A percentile compares a stretch with the other conserved stretches of the same genome.
phyloP scores from a whole-genome alignment of 2,329 filamentous ascomycete species.

The Juglanconis oblonga region DNA sequence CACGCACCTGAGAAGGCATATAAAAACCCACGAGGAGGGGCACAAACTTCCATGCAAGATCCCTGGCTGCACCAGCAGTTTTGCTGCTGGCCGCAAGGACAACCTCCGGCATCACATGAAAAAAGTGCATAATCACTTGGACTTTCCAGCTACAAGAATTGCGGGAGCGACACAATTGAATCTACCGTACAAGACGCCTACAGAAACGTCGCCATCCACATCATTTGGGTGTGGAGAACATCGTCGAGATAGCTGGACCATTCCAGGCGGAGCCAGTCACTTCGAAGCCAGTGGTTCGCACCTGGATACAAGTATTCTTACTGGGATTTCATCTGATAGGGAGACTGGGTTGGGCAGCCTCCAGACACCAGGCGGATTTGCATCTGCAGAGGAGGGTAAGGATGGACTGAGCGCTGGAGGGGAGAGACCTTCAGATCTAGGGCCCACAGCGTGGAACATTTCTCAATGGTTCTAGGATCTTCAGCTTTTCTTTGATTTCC shows the following conservation, averaged over 20 bases:
- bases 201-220: too few species aligned
- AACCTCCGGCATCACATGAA: background rate
- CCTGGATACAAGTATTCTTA: background rate
- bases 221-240: too few species aligned
- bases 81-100: background rate
- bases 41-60: conserved; percentile 3
- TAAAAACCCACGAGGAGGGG: background rate
- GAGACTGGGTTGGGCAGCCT: background rate
- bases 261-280: too few species aligned
- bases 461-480: background rate
- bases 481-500: background rate
- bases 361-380: background rate
- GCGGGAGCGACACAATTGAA: too few species aligned
- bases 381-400: background rate
- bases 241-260: too few species aligned
- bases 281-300: background rate
- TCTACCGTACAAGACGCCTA: too few species aligned
- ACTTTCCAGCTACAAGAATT: background rate
- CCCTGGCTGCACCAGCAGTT: background rate
- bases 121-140: background rate
- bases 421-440: background rate
- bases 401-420: too few species aligned
- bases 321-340: background rate
- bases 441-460: background rate
- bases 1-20: background rate